Conservation (phyloP, 2,329 filamentous ascomycete genomes). For the Aspergillus thermomutatus region DNA sequence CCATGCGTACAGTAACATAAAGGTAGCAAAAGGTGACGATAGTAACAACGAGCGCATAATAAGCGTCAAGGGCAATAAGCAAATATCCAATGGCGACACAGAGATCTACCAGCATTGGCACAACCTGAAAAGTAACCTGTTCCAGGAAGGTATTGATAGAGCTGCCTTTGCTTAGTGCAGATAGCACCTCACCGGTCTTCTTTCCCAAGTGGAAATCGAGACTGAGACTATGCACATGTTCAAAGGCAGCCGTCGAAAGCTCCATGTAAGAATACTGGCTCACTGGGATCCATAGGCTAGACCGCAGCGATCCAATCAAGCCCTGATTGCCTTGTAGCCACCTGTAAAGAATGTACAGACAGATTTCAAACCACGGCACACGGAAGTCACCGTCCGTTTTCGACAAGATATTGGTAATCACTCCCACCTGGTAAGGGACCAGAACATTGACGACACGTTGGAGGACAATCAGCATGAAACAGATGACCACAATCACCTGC, state of each 20-base stretch:
- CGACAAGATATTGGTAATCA: constrained; percentile 72
- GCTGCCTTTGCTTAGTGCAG: constrained; percentile 90
- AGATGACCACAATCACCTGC: constrained; percentile 75
- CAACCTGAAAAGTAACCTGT: constrained; percentile 91
- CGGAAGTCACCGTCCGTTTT: constrained; percentile 50
- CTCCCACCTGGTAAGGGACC: constrained; percentile 77
- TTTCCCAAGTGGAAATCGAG: constrained; percentile 96
- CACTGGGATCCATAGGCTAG: constrained; percentile 91
- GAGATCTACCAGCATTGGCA: constrained; percentile 91
- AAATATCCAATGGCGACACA: constrained; percentile 82
- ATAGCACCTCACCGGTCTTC: constrained; percentile 92
- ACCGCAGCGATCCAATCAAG: constrained; percentile 75
- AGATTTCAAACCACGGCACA: constrained; percentile 72
- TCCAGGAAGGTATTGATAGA: constrained; percentile 96
- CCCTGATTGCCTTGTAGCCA: constrained; percentile 87
- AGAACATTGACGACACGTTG: constrained; percentile 83
- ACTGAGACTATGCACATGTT: constrained; percentile 93
- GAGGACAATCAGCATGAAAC: constrained; percentile 73
- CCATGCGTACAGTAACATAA: constrained; percentile 94
- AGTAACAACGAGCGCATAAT: constrained; percentile 85
- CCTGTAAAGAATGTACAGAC: constrained; percentile 72
- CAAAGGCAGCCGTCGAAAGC: constrained; percentile 90
- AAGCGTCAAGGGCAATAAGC: constrained; percentile 72
- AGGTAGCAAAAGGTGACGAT: constrained; percentile 95
- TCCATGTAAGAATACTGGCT: constrained; percentile 96